phyloP scores from a whole-genome alignment of 177 flowering plant genomes.

The Telopea speciosissima region DNA sequence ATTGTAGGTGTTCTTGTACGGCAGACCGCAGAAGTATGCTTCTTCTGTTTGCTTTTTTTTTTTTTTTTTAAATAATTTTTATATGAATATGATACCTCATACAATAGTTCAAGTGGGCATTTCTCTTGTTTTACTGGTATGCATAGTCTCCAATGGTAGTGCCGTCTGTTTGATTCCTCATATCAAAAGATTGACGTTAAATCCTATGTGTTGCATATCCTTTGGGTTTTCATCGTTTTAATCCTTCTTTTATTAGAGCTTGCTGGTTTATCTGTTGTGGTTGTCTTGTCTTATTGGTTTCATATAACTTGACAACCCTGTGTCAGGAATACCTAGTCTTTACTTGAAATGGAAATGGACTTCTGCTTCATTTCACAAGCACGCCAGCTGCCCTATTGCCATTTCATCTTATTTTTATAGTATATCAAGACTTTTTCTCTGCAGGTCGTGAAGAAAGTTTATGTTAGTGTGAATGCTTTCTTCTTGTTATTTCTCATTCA shows the following conservation, averaged over 20 bases:
- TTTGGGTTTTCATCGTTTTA: background rate
- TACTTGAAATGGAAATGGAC: too few species aligned
- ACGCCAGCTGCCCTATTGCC: background rate
- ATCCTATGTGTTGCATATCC: background rate
- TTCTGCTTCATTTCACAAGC: background rate
- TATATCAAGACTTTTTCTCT: background rate
- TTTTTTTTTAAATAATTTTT: too few species aligned
- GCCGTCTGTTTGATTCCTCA: background rate
- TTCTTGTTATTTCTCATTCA: background rate
- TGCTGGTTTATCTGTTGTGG: background rate
- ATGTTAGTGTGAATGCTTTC: background rate
- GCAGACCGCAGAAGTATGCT: background rate
- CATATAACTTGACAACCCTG: too few species aligned
- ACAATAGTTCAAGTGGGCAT: too few species aligned
- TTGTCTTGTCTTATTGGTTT: too few species aligned
- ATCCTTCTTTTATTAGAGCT: background rate
- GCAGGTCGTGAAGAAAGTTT: background rate
- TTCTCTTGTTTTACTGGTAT: too few species aligned
- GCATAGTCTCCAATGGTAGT: background rate
- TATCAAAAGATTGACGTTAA: too few species aligned
- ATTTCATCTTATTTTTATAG: background rate
- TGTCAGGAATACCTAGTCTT: too few species aligned
- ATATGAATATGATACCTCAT: too few species aligned
- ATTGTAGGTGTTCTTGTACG: background rate
- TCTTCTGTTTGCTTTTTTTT: background rate